phyloP scores from a whole-genome alignment of 805 yeast species.

The Suhomyces prunicola region DNA sequence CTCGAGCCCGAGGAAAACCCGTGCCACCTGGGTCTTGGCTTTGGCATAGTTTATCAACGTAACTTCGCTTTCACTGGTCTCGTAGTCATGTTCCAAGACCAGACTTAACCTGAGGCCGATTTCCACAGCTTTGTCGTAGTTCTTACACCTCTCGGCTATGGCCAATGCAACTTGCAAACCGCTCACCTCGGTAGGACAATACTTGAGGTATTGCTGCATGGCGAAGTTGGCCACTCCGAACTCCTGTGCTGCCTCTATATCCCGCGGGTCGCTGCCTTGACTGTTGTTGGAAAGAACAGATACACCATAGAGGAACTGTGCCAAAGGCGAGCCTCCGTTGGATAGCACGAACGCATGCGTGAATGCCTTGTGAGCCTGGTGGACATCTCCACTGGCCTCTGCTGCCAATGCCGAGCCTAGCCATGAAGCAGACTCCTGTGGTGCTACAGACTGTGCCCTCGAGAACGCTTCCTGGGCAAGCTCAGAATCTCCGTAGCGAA shows the following conservation, averaged over 20 bases:
- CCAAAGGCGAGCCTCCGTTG: slow-evolving; percentile 65
- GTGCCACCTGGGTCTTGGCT: slow-evolving; percentile 67
- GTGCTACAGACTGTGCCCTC: slow-evolving; percentile 78
- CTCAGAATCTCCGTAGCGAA: slow-evolving; percentile 62
- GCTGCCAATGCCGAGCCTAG: slow-evolving; percentile 74
- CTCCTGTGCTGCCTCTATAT: slow-evolving; percentile 60
- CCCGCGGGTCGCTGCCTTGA: slow-evolving; percentile 47
- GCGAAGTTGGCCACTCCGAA: slow-evolving; percentile 64
- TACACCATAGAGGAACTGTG: slow-evolving; percentile 70
- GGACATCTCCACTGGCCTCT: slow-evolving; percentile 47
- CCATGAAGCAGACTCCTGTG: slow-evolving; percentile 77
- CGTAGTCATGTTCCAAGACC: slow-evolving; percentile 55
- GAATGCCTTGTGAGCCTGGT: slow-evolving; percentile 54
- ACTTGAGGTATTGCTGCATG: slow-evolving; percentile 61
- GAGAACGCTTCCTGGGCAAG: slow-evolving; percentile 71
- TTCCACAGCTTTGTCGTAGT: slow-evolving; percentile 51
- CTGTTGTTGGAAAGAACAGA: slow-evolving; percentile 49
- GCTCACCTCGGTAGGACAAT: slow-evolving; percentile 52
- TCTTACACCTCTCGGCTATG: slow-evolving; percentile 67
- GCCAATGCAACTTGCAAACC: slow-evolving; percentile 57
- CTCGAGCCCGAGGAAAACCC: slow-evolving; percentile 62
- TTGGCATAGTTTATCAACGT: slow-evolving; percentile 50
- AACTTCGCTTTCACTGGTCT: slow-evolving; percentile 47
- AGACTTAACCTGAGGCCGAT: slow-evolving; percentile 46
- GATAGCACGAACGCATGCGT: slow-evolving; percentile 80